phyloP scores from a whole-genome alignment of 208 protist genomes.

The Balamuthia mandrillaris region DNA sequence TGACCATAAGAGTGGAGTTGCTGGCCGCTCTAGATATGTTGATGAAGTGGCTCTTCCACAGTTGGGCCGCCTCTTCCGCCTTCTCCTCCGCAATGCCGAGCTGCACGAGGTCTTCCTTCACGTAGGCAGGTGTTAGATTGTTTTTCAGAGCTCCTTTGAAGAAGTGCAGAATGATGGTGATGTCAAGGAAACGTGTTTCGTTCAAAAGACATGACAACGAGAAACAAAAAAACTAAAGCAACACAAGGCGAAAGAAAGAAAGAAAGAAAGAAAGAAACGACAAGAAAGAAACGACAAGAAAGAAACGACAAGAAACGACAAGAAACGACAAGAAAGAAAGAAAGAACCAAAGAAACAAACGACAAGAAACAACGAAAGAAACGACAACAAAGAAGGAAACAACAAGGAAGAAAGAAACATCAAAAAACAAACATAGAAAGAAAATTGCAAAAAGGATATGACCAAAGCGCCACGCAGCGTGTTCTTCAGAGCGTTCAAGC shows the following conservation, averaged over 20 bases:
- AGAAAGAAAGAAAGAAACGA: background rate
- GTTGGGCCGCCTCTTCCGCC: background rate
- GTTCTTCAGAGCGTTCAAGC: slow-evolving; percentile 15
- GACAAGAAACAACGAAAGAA: background rate
- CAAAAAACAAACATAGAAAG: background rate
- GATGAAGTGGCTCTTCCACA: slow-evolving; percentile 55
- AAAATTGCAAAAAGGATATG: slow-evolving; percentile 14
- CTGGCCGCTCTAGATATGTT: slow-evolving; percentile 49
- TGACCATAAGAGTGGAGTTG: slow-evolving; percentile 59
- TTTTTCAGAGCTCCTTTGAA: slow-evolving; percentile 33
- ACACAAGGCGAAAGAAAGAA: background rate
- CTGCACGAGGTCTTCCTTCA: slow-evolving; percentile 31
- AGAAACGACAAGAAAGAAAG: background rate
- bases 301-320: background rate
- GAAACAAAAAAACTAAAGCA: background rate
- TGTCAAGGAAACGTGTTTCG: background rate
- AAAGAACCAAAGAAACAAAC: background rate
- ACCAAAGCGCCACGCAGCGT: slow-evolving; percentile 8
- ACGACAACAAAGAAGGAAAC: too few relatives aligned
- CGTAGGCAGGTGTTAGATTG: slow-evolving; percentile 24
- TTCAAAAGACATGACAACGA: background rate
- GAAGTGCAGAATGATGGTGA: background rate
- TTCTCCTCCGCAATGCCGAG: slow-evolving; percentile 31
- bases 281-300: background rate
- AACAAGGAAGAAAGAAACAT: background rate